Evolutionary conservation across 2,329 filamentous ascomycete species (phyloP).

Genomic region (Zymoseptoria ardabiliae): DNA sequence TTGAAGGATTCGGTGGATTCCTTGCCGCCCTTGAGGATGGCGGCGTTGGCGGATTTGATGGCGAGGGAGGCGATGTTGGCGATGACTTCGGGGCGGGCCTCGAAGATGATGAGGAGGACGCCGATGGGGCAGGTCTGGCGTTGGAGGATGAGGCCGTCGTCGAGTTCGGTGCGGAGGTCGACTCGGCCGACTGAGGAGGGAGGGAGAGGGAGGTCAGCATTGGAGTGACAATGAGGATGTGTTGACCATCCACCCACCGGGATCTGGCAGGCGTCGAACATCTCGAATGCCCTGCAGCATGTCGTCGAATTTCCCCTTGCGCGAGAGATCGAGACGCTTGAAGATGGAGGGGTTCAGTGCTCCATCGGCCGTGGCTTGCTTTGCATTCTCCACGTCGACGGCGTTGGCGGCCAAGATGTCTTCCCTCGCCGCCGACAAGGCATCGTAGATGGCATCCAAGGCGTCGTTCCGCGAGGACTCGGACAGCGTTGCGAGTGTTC

Average conservation of each 20-base stretch:
- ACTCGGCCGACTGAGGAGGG: slow-evolving; percentile 63
- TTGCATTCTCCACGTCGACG: slow-evolving; percentile 68
- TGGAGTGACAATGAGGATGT: not conserved
- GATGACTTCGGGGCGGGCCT: slow-evolving; percentile 94
- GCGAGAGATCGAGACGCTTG: slow-evolving; percentile 77
- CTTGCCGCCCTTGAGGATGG: slow-evolving; percentile 93
- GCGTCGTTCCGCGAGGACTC: slow-evolving; percentile 73
- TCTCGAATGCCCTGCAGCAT: slow-evolving; percentile 94
- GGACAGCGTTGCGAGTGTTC: slow-evolving; percentile 72
- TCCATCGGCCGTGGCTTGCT: slow-evolving; percentile 65
- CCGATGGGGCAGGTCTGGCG: slow-evolving; percentile 91
- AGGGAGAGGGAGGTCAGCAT: not conserved
- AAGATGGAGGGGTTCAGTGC: slow-evolving; percentile 73
- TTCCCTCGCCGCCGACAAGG: slow-evolving; percentile 61
- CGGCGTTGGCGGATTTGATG: slow-evolving; percentile 94
- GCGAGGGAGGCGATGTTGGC: slow-evolving; percentile 94
- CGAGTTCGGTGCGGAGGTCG: slow-evolving; percentile 74
- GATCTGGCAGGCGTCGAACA: slow-evolving; percentile 76
- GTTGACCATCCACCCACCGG: slow-evolving; percentile 50
- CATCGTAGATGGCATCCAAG: slow-evolving; percentile 71
- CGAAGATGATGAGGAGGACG: slow-evolving; percentile 96
- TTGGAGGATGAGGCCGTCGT: slow-evolving; percentile 78
- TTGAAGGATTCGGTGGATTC: slow-evolving; percentile 94
- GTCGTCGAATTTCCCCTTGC: slow-evolving; percentile 89
- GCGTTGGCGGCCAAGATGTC: slow-evolving; percentile 82